Base-by-base conservation (phyloP, 1,139 yeast species). In the Tardiomyces digboiensis region DNA sequence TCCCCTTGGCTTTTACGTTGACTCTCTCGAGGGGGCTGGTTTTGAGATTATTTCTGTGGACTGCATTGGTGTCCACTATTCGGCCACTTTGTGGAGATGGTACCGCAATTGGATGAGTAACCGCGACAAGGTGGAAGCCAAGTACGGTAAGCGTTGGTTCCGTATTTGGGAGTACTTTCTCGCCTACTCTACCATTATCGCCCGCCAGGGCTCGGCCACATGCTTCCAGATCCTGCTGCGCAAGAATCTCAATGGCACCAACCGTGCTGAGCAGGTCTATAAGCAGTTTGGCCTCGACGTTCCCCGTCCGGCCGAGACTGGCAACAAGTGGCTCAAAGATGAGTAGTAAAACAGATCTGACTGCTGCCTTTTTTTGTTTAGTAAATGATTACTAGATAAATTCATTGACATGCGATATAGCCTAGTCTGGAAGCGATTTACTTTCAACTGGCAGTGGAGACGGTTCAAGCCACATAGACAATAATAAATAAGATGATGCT, bases 101-200 rank as follows among this genome's bases (percentile, higher is more conserved):
- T 88, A 88, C 78, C 74, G 93, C 66, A 88, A 87, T 78, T 87
- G 97, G 97, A 64, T 83, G 57, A 82, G 82, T 50, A 87, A 87
- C 78, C 77, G 76, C 68, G 91, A 85, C 44, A 72, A 78, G 61
- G 87, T 78, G 50, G 72, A 81, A 49, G 75, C 77, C 71, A 85
- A 84, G 70, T 87, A 88, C 60, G 97, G 97, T 56, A 68, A 75
- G 56, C 82, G 80, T 70, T 87, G 96, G 96, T 88, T 72, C 70
- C 80, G 95, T 68, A 86, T 87, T 66, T 87, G 96, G 96, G 95
- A 86, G 68, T 86, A 67, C 72, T 87, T 87, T 71, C 77, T 87
- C 61, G 86, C 95, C 51, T 75, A 75, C 46, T 82, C 95, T 20
- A 77, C 83, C 48, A 82, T 87, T 59, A 80, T 84, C 52, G 78